Percentiles rank a stretch among this genome's conserved stretches.
Evolutionary conservation across 768 basidiomycete genomes (phyloP).

Genomic region (Phylloporus scabripes): DNA sequence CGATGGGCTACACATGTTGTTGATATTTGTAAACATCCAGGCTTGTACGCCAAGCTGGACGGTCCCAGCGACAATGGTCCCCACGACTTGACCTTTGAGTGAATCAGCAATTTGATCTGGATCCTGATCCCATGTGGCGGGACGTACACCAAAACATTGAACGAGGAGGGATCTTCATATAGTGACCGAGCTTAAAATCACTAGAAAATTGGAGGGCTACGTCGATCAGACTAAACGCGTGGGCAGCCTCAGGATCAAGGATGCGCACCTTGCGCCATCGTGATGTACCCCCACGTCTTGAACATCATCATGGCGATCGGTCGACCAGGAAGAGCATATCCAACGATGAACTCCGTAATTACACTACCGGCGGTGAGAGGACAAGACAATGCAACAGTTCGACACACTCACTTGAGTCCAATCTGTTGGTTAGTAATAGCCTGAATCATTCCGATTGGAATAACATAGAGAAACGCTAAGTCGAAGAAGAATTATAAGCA

Average conservation of each 20-base stretch:
- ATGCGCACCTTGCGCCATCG: slow-evolving; percentile 45
- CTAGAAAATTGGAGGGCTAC: not conserved
- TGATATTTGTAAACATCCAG: slow-evolving; percentile 49
- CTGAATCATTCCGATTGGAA: slow-evolving; percentile 74
- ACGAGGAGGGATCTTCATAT: slow-evolving; percentile 1
- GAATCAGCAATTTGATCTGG: not conserved
- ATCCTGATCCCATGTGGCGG: not conserved
- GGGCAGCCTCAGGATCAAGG: not conserved
- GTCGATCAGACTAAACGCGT: not conserved
- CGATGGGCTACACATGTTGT: slow-evolving; percentile 26
- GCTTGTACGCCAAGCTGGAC: slow-evolving; percentile 62
- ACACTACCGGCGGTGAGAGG: slow-evolving; percentile 33
- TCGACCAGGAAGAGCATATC: slow-evolving; percentile 49
- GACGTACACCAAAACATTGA: slow-evolving; percentile 50
- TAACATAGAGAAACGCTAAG: slow-evolving; percentile 52
- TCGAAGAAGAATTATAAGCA: not conserved
- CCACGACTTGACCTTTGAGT: slow-evolving; percentile 48
- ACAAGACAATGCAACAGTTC: not conserved
- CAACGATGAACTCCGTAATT: slow-evolving; percentile 57
- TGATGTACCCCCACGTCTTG: slow-evolving; percentile 66
- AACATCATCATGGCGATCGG: slow-evolving; percentile 81
- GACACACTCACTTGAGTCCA: slow-evolving; percentile 28
- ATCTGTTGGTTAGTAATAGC: slow-evolving; percentile 81
- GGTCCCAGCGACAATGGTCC: slow-evolving; percentile 56
- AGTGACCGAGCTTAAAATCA: not conserved